phyloP scores from a whole-genome alignment of 257 asterid species.

The Solanum bulbocastanum region DNA sequence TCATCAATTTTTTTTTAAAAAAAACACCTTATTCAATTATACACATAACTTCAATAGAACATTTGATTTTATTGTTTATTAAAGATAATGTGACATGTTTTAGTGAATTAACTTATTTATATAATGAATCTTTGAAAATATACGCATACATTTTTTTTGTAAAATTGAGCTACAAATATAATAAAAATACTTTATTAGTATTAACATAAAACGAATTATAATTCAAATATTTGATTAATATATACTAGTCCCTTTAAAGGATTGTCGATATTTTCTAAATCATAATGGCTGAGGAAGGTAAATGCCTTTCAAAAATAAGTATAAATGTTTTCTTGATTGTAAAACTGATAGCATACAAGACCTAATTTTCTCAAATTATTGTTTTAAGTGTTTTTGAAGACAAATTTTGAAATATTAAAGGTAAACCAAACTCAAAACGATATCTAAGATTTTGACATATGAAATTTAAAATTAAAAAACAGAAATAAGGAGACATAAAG shows the following conservation, averaged over 20 bases:
- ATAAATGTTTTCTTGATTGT: background rate
- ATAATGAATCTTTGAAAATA: too few relatives aligned
- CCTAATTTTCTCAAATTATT: background rate
- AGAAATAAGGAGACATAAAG: background rate
- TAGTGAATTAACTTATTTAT: too few relatives aligned
- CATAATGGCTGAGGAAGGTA: background rate
- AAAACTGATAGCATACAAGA: background rate
- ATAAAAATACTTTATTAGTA: background rate
- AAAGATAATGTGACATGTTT: background rate
- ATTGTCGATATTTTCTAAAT: background rate
- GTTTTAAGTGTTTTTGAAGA: background rate
- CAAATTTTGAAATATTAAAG: background rate
- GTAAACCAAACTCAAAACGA: background rate
- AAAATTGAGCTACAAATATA: background rate
- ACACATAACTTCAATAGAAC: background rate
- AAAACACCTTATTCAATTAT: background rate
- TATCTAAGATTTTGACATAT: background rate
- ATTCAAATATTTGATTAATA: background rate
- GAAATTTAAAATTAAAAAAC: background rate
- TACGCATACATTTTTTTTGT: background rate
- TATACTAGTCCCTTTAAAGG: background rate
- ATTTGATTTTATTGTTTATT: background rate
- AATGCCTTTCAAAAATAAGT: background rate
- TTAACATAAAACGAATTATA: background rate
- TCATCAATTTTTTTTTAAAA: background rate